These are phyloP conservation scores for Pisolithus tinctorius DNA, from an alignment of 768 basidiomycete genomes.

Conservation along the genomic window DNA sequence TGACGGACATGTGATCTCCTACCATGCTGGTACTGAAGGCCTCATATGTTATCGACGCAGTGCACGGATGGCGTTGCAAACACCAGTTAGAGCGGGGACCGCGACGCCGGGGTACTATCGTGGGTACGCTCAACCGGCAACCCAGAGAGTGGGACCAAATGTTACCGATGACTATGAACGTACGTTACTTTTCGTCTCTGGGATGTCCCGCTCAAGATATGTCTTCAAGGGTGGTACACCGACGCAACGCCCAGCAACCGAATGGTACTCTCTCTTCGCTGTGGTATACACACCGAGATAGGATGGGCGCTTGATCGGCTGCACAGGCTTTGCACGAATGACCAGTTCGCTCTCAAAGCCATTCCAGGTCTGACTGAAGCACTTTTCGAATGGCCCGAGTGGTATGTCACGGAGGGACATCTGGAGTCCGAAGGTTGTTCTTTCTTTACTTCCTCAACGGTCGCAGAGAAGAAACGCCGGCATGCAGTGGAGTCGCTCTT, in stretches of 20 bases:
- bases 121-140: conserved; percentile 16
- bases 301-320: conserved; percentile 88
- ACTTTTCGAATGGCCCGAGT: conserved; percentile 84
- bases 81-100: conserved; percentile 23
- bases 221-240: conserved; percentile 72
- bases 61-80: conserved; percentile 22
- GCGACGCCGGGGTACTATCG: conserved; percentile 18
- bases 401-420: conserved; percentile 65
- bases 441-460: conserved; percentile 53
- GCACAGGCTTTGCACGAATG: conserved; percentile 71
- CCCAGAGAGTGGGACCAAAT: conserved; percentile 30
- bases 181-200: conserved; percentile 27
- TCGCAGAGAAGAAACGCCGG: conserved; percentile 48
- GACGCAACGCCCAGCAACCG: conserved; percentile 73
- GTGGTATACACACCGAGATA: conserved; percentile 75
- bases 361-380: conserved; percentile 79
- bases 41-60: background rate
- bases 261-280: conserved; percentile 85
- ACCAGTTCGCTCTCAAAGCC: conserved; percentile 62
- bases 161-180: conserved; percentile 75
- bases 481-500: conserved; percentile 84
- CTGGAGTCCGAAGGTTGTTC: conserved; percentile 35
- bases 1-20: conserved; percentile 19
- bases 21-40: background rate
- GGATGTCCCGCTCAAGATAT: conserved; percentile 4